Evolutionary conservation across 2,329 filamentous ascomycete genomes (phyloP).

Genomic region (Sporothrix pallida): DNA sequence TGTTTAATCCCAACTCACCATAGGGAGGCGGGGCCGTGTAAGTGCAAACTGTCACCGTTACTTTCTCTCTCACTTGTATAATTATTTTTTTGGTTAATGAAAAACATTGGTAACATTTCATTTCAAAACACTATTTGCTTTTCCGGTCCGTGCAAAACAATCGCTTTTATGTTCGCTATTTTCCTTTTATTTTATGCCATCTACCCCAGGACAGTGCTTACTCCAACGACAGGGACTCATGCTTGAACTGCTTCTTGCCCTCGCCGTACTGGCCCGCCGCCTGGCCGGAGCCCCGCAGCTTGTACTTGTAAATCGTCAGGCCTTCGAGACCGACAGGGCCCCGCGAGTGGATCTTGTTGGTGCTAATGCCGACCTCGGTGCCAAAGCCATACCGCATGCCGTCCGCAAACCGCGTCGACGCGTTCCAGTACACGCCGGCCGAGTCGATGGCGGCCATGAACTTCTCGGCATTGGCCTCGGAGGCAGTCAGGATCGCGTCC

Average conservation of each 20-base stretch:
- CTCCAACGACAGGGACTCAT: slow-evolving; percentile 58
- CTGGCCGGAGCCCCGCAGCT: slow-evolving; percentile 83
- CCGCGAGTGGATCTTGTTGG: slow-evolving; percentile 95
- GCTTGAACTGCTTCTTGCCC: slow-evolving; percentile 64
- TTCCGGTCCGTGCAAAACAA: neutral
- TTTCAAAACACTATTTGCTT: neutral
- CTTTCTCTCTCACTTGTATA: slow-evolving; percentile 14
- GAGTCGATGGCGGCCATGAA: slow-evolving; percentile 90
- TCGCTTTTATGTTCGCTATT: neutral
- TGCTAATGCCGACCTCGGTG: slow-evolving; percentile 97
- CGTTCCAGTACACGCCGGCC: slow-evolving; percentile 96
- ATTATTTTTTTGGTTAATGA: slow-evolving; percentile 17
- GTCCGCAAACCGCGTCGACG: slow-evolving; percentile 90
- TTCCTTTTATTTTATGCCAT: neutral
- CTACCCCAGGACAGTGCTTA: neutral
- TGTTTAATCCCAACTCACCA: slow-evolving; percentile 30
- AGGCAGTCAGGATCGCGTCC: slow-evolving; percentile 82
- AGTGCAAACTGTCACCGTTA: neutral
- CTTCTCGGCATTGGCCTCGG: slow-evolving; percentile 69
- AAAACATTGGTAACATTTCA: slow-evolving; percentile 6
- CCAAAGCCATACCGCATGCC: slow-evolving; percentile 98
- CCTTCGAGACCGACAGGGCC: slow-evolving; percentile 94
- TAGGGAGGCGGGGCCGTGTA: neutral
- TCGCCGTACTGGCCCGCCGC: slow-evolving; percentile 76
- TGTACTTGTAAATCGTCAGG: slow-evolving; percentile 96